phyloP scores from a whole-genome alignment of 208 protist genomes.

The Kentomonas sorsogonicus region DNA sequence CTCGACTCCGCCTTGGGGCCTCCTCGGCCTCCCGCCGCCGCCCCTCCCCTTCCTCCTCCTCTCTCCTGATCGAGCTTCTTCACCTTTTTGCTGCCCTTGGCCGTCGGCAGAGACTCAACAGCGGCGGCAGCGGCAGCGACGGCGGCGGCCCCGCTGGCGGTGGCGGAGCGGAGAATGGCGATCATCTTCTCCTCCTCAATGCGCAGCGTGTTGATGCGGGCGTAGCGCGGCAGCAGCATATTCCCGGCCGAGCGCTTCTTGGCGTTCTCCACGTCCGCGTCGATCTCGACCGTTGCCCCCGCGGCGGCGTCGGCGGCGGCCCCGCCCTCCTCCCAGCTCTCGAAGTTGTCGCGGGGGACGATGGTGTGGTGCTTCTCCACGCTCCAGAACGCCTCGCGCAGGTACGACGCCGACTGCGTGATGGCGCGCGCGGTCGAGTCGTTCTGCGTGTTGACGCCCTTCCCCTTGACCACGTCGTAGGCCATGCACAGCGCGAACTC shows the following conservation, averaged over 20 bases:
- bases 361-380: slow-evolving; percentile 79
- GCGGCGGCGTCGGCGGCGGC: not conserved
- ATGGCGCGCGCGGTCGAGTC: slow-evolving; percentile 78
- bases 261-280: slow-evolving; percentile 11
- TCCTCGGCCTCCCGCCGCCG: not conserved
- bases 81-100: too few relatives aligned
- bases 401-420: slow-evolving; percentile 51
- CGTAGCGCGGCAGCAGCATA: slow-evolving; percentile 67
- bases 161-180: slow-evolving; percentile 45
- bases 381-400: slow-evolving; percentile 76
- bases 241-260: slow-evolving; percentile 1
- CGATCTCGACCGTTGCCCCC: not conserved
- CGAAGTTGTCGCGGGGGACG: slow-evolving; percentile 34
- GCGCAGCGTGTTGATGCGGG: slow-evolving; percentile 86
- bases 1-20: not conserved
- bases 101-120: too few relatives aligned
- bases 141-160: slow-evolving; percentile 17
- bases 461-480: slow-evolving; percentile 84
- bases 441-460: slow-evolving; percentile 80
- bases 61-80: not conserved
- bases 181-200: slow-evolving; percentile 62
- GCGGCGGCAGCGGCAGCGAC: not conserved
- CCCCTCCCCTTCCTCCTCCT: not conserved
- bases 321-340: slow-evolving; percentile 30
- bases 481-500: slow-evolving; percentile 79